Conservation (phyloP, 306 rosid species). For the Echinosophora koreensis region DNA sequence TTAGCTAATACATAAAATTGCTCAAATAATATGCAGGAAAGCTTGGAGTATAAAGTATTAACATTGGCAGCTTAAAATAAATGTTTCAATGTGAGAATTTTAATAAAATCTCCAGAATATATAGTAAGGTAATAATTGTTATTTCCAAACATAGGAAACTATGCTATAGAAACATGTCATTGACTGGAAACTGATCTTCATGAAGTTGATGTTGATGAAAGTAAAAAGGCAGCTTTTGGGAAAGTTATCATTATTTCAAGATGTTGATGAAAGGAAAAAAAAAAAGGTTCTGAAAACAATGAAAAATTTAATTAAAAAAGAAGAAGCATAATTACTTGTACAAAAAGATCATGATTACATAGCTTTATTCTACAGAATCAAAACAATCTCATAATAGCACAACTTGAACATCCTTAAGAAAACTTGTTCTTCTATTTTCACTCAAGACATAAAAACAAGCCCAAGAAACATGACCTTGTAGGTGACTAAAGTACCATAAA, state of each 20-base stretch:
- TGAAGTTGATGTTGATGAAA: conserved; percentile 42
- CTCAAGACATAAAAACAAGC: conserved; percentile 32
- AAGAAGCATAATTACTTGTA: conserved; percentile 35
- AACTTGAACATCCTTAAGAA: conserved; percentile 13
- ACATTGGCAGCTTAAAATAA: neutral
- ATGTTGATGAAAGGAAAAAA: conserved; percentile 42
- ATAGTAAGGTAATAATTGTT: neutral
- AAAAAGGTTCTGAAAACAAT: conserved; percentile 42
- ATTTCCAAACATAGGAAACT: conserved; percentile 26
- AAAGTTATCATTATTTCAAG: conserved; percentile 43
- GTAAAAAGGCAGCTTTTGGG: conserved; percentile 47
- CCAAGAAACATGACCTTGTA: neutral
- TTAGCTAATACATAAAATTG: conserved; percentile 23
- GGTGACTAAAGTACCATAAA: neutral
- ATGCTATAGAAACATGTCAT: conserved; percentile 33
- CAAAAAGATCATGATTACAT: conserved; percentile 42
- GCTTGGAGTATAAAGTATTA: neutral
- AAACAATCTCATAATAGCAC: neutral
- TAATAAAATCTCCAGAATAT: neutral
- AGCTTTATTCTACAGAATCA: conserved; percentile 43
- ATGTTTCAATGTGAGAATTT: neutral
- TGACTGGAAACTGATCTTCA: conserved; percentile 40
- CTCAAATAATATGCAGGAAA: neutral
- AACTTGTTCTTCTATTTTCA: neutral
- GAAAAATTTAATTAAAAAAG: conserved; percentile 32